Evolutionary conservation across 2,329 filamentous ascomycete genomes (phyloP), one percentile per base, ranked within the genome.

Genomic region (Colletotrichum scovillei): DNA sequence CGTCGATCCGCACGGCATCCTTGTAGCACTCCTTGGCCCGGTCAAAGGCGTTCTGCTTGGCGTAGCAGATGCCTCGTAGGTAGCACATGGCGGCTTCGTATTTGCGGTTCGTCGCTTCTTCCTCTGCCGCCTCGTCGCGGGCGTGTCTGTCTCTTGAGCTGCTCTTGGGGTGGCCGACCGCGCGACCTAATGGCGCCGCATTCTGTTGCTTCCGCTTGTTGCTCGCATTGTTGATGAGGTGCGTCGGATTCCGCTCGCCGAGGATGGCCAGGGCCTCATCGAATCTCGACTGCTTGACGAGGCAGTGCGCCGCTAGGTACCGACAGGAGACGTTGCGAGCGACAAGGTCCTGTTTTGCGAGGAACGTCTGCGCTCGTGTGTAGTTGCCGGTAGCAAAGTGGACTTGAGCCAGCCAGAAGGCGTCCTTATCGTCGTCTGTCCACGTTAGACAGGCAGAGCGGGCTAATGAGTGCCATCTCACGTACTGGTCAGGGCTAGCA

Each of bases 31-130:
- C 95, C 82, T 98, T 98, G 65, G 97, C 97, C 42, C 95, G 92
- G 81, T 99, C 97, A 78, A 98, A 98, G 30, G 96, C 94, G 82
- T 98, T 99, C 82, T 98, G 94, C 83, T 98, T 98, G 7, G 97
- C 95, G 81, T 95, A 98, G 86, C 97, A 98, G 63, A 98, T 89
- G 5, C 97, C 97, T 28, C 97, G 89, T 65, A 99, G 86, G 81
- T 97, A 98, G 85, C 97, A 99, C 95, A 99, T 99, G 79, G 93
- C 95, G 0, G 97, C 97, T 84, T 99, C 96, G 78, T 97, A 97
- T 73, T 94, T 92, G 72, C 97, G 87, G 80, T 93, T 94, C 55
- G 89, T 90, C 9, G 89, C 87, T 76, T 96, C 93, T 77, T 96
- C 94, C 67, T 90, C 85, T 3, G 78, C 78, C n/a, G 78, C 83